Conservation (phyloP, 2,329 filamentous ascomycete genomes). For the Mycosphaerella sp. region DNA sequence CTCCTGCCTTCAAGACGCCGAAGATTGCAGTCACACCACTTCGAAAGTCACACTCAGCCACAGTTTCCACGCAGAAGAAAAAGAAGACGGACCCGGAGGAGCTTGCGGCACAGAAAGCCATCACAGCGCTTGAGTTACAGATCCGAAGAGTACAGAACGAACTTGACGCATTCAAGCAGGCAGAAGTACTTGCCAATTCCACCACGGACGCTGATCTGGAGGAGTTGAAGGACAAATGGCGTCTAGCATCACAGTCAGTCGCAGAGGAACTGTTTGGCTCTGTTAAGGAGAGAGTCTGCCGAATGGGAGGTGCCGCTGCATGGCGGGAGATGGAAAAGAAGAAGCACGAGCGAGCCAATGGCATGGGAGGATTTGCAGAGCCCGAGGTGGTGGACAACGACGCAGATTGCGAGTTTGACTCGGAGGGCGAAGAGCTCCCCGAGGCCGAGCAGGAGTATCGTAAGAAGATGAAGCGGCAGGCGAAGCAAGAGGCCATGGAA, state of each 20-base stretch:
- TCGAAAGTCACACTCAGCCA: constrained; percentile 35
- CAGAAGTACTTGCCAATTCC: constrained; percentile 44
- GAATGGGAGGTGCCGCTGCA: constrained; percentile 56
- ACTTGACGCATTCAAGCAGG: constrained; percentile 49
- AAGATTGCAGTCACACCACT: constrained; percentile 22
- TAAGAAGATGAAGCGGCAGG: constrained; percentile 45
- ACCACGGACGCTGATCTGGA: constrained; percentile 50
- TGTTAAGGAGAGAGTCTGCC: constrained; percentile 54
- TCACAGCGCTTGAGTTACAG: constrained; percentile 27
- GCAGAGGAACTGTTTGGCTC: constrained; percentile 61
- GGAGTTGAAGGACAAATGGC: constrained; percentile 55
- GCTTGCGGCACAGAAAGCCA: constrained; percentile 21
- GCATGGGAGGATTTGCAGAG: constrained; percentile 29
- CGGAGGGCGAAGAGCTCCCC: constrained; percentile 30
- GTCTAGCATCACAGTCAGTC: constrained; percentile 51
- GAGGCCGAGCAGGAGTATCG: constrained; percentile 40
- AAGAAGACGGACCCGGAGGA: constrained; percentile 24
- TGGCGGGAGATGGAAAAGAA: constrained; percentile 39
- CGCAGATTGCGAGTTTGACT: constrained; percentile 34
- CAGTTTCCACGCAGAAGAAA: constrained; percentile 17
- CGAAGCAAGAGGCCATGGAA: constrained; percentile 42
- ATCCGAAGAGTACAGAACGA: constrained; percentile 41
- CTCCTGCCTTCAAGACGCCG: neutral
- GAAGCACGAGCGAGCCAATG: constrained; percentile 29
- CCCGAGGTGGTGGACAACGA: constrained; percentile 32